Evolutionary conservation across 768 basidiomycete genomes (phyloP).

Genomic region (Amanita brunnescens): DNA sequence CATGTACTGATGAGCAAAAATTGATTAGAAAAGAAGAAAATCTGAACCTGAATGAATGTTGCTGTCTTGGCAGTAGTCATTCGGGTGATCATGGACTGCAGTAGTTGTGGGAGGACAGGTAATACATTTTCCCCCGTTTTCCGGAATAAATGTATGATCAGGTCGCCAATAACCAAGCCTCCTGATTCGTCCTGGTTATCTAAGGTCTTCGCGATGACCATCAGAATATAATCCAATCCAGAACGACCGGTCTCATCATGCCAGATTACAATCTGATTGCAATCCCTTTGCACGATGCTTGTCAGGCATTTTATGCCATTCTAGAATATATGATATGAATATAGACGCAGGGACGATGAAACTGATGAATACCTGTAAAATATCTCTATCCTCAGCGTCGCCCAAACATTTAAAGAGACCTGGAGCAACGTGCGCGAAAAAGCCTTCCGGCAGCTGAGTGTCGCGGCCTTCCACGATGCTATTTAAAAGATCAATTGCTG

Average conservation of each 20-base stretch:
- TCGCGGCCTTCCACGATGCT: conserved; percentile 65
- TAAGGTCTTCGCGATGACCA: conserved; percentile 70
- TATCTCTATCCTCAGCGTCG: conserved; percentile 78
- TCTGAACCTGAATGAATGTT: conserved; percentile 75
- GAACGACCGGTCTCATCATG: conserved; percentile 52
- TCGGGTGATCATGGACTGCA: conserved; percentile 74
- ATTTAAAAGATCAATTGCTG: conserved; percentile 75
- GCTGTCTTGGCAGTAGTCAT: conserved; percentile 85
- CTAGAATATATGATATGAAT: conserved; percentile 27
- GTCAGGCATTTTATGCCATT: conserved; percentile 81
- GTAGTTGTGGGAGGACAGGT: conserved; percentile 79
- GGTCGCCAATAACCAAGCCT: conserved; percentile 87
- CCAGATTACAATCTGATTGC: conserved; percentile 74
- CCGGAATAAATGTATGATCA: conserved; percentile 88
- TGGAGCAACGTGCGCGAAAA: conserved; percentile 70
- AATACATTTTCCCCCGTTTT: conserved; percentile 73
- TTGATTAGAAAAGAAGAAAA: neutral
- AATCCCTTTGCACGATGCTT: conserved; percentile 79
- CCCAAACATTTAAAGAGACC: conserved; percentile 62
- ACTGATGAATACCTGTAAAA: conserved; percentile 47
- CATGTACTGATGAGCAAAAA: neutral
- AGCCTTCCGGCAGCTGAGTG: conserved; percentile 65
- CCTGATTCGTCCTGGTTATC: conserved; percentile 82
- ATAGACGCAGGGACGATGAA: conserved; percentile 1
- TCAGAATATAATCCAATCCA: conserved; percentile 70